These are phyloP conservation scores for Blechomonas ayalai DNA, from an alignment of 208 protist genomes.

Conservation along the genomic window DNA sequence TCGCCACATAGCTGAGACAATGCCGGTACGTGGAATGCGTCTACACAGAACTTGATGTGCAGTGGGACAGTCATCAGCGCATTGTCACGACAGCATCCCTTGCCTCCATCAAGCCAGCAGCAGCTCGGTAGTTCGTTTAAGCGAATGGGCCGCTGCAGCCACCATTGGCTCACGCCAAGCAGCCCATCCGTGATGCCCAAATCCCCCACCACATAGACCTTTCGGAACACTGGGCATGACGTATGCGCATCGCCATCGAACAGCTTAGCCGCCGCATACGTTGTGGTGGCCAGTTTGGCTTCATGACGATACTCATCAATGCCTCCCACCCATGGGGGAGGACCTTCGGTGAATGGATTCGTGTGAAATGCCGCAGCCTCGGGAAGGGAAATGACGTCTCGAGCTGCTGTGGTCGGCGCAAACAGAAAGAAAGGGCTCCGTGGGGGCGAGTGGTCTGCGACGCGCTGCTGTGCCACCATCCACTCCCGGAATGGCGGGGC, in stretches of 20 bases:
- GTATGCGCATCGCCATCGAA: slow-evolving; percentile 3
- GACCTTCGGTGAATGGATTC: slow-evolving; percentile 4
- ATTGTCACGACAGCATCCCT: too few species aligned
- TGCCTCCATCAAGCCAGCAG: too few species aligned
- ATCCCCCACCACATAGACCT: slow-evolving; percentile 16
- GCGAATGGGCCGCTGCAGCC: slow-evolving; percentile 31
- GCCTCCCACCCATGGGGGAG: neutral
- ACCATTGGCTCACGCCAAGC: slow-evolving; percentile 31
- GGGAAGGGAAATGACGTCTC: slow-evolving; percentile 11
- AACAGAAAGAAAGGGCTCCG: slow-evolving; percentile 10
- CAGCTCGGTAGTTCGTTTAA: slow-evolving; percentile 16
- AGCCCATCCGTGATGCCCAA: slow-evolving; percentile 12
- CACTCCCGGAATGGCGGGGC: slow-evolving; percentile 6
- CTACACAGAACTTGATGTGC: slow-evolving; percentile 7
- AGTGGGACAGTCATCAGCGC: neutral
- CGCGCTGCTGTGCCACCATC: neutral
- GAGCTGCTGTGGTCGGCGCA: slow-evolving; percentile 10
- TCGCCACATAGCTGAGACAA: too few species aligned
- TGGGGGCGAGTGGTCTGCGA: neutral
- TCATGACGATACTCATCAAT: slow-evolving; percentile 15
- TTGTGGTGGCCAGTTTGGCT: slow-evolving; percentile 23
- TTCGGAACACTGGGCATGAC: slow-evolving; percentile 12
- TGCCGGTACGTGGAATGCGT: slow-evolving; percentile 1
- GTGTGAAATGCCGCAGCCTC: slow-evolving; percentile 10
- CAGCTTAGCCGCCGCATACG: slow-evolving; percentile 21